Percentiles rank a stretch among this genome's conserved stretches.
These are phyloP conservation scores for Anisodus tanguticus DNA, from an alignment of 257 asterid species.

Conservation along the genomic window DNA sequence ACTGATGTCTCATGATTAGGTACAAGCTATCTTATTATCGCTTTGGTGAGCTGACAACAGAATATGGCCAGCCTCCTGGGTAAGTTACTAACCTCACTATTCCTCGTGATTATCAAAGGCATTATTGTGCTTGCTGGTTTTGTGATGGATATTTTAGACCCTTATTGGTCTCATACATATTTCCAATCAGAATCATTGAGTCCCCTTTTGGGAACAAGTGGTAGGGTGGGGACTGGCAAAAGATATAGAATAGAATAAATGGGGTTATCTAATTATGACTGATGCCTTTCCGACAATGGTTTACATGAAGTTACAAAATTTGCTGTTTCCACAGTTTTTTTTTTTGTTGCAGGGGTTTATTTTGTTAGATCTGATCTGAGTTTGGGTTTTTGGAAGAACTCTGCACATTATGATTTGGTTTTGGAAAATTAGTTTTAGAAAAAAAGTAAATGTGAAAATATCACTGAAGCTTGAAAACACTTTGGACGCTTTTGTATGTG, in stretches of 20 bases:
- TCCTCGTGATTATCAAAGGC: neutral
- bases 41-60: slow-evolving; percentile 96
- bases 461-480: neutral
- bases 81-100: slow-evolving; percentile 44
- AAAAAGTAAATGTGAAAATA: neutral
- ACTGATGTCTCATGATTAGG: slow-evolving; percentile 52
- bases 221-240: neutral
- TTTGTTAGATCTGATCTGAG: neutral
- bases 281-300: neutral
- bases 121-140: slow-evolving; percentile 9
- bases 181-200: neutral
- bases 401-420: neutral
- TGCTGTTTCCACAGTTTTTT: neutral
- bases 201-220: neutral
- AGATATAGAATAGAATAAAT: neutral
- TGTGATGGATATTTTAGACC: neutral
- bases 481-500: neutral
- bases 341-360: slow-evolving; percentile 5
- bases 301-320: neutral
- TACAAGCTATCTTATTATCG: slow-evolving; percentile 94
- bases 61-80: slow-evolving; percentile 97
- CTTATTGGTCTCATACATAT: neutral
- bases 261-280: neutral
- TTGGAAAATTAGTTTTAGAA: neutral
- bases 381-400: neutral